Evolutionary conservation across 805 yeast genomes (phyloP).

Genomic region (Metschnikowia matae): DNA sequence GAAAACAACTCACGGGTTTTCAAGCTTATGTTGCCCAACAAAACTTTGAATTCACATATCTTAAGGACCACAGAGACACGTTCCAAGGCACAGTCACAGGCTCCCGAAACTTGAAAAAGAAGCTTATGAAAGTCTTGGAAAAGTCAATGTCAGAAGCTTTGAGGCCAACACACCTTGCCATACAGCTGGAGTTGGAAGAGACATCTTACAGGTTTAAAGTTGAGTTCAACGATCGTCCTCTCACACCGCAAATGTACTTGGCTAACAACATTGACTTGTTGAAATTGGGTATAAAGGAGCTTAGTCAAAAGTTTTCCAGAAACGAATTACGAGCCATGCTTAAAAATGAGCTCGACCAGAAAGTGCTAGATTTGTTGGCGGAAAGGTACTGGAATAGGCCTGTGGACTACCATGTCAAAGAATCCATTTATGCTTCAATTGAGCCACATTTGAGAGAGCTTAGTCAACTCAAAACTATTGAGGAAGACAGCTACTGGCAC

Average conservation of each 20-base stretch:
- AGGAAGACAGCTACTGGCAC: conserved; percentile 82
- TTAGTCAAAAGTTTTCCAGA: conserved; percentile 78
- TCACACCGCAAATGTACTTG: conserved; percentile 91
- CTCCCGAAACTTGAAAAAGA: conserved; percentile 68
- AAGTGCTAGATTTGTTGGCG: conserved; percentile 80
- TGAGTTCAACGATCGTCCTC: conserved; percentile 89
- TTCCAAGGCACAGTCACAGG: conserved; percentile 69
- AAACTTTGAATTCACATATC: conserved; percentile 52
- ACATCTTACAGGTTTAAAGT: conserved; percentile 90
- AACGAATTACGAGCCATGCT: conserved; percentile 74
- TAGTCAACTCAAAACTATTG: conserved; percentile 42
- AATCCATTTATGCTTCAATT: conserved; percentile 17
- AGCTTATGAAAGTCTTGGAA: conserved; percentile 82
- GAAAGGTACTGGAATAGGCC: conserved; percentile 88
- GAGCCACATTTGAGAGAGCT: conserved; percentile 56
- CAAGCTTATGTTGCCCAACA: conserved; percentile 67
- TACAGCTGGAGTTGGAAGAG: conserved; percentile 90
- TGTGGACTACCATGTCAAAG: conserved; percentile 17
- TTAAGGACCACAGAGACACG: conserved; percentile 57
- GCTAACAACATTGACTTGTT: conserved; percentile 88
- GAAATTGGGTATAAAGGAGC: conserved; percentile 81
- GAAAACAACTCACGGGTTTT: conserved; percentile 45
- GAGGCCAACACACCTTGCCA: conserved; percentile 80
- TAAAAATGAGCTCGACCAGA: conserved; percentile 83
- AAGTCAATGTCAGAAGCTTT: conserved; percentile 85